Conservation (phyloP, 768 basidiomycete genomes). For the Tulasnella sp. region DNA sequence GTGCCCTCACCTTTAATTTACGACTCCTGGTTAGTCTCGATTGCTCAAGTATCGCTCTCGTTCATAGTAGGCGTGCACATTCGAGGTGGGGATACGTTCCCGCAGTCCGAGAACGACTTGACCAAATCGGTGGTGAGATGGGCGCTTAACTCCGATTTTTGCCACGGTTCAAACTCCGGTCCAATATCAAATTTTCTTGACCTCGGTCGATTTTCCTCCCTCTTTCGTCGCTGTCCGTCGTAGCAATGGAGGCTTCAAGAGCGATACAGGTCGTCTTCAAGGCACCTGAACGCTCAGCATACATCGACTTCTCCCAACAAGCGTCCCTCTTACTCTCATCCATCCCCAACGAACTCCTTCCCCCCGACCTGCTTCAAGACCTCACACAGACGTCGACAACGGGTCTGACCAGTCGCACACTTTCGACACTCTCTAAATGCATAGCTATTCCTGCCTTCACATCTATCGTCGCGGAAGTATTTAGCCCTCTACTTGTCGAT, state of each 20-base stretch:
- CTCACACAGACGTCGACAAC: not conserved
- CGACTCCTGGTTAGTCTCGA: no score
- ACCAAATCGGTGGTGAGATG: not conserved
- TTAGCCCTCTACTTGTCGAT: conserved; percentile 74
- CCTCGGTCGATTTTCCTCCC: not conserved
- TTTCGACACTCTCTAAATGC: conserved; percentile 50
- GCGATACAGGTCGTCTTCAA: not conserved
- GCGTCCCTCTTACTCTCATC: not conserved
- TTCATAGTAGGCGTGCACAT: no score
- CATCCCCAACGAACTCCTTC: not conserved
- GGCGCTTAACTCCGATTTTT: not conserved
- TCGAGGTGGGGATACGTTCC: not conserved
- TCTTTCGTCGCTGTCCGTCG: not conserved
- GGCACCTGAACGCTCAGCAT: not conserved
- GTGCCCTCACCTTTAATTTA: no score
- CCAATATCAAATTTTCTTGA: conserved; percentile 3
- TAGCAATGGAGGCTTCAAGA: not conserved
- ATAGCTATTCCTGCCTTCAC: conserved; percentile 63
- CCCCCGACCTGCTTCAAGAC: not conserved
- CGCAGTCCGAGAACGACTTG: not conserved
- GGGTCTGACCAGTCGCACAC: not conserved
- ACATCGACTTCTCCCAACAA: not conserved
- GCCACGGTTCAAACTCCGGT: conserved; percentile 6
- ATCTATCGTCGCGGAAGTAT: conserved; percentile 54
- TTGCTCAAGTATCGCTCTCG: no score